A percentile compares a stretch with the other conserved stretches of the same genome.
phyloP scores from a whole-genome alignment of 2,329 filamentous ascomycete genomes.

The Rosellinia necatrix region DNA sequence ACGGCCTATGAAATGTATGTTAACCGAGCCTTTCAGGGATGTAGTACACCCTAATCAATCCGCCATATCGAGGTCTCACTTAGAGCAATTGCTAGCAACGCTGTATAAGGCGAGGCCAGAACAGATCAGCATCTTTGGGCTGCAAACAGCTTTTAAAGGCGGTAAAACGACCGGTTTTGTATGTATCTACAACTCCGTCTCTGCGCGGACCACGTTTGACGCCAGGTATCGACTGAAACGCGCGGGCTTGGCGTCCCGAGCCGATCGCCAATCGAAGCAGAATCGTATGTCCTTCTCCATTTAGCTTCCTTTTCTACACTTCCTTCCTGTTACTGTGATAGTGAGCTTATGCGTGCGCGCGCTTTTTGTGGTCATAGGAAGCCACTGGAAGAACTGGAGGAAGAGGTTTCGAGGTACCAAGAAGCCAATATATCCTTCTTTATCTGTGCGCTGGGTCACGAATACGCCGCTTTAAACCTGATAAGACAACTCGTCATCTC shows the following conservation, averaged over 20 bases:
- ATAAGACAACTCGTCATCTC: background rate
- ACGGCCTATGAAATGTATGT: constrained; percentile 60
- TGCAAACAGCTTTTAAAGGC: constrained; percentile 97
- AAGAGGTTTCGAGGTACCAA: background rate
- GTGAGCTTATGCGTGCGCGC: background rate
- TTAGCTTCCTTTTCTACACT: background rate
- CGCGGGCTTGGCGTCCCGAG: constrained; percentile 88
- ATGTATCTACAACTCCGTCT: constrained; percentile 95
- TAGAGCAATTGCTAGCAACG: constrained; percentile 89
- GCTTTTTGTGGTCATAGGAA: background rate
- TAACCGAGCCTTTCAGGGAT: constrained; percentile 67
- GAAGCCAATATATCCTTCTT: background rate
- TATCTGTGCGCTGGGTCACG: background rate
- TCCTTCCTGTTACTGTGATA: background rate
- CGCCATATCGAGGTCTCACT: constrained; percentile 99
- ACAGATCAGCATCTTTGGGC: constrained; percentile 95
- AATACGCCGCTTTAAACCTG: background rate
- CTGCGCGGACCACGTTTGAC: constrained; percentile 99
- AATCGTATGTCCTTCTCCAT: constrained; percentile 76
- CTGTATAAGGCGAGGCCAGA: constrained; percentile 99
- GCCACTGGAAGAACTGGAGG: background rate
- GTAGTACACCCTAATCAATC: constrained; percentile 97
- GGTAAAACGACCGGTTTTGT: constrained; percentile 99
- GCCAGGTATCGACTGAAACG: constrained; percentile 95
- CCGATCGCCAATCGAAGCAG: constrained; percentile 96